Evolutionary conservation across 345 rosid species (phyloP).

Genomic region (Boechera retrofracta): DNA sequence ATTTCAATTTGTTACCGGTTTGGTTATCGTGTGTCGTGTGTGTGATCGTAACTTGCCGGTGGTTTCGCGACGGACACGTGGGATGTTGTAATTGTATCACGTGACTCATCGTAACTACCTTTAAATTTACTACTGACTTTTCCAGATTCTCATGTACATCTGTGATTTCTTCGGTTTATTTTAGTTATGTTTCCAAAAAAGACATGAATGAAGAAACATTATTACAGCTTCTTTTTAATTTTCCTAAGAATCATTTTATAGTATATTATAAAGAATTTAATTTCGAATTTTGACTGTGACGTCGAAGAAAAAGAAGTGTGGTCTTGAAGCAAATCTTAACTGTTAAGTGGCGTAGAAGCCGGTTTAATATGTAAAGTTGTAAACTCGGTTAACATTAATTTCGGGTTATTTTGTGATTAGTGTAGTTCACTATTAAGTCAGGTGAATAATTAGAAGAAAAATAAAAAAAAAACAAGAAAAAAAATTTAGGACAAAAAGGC

Average conservation of each 20-base stretch:
- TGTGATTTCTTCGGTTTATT: conserved; percentile 21
- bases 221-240: not conserved
- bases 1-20: not conserved
- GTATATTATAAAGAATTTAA: no score
- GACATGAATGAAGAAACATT: conserved; percentile 9
- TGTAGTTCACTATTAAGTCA: not conserved
- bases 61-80: conserved; percentile 40
- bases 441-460: conserved; percentile 9
- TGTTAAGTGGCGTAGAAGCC: conserved; percentile 7
- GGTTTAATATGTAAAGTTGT: conserved; percentile 5
- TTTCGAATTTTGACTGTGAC: not conserved
- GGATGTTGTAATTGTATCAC: conserved; percentile 26
- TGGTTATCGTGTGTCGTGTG: conserved; percentile 27
- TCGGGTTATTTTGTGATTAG: conserved; percentile 8
- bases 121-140: conserved; percentile 29
- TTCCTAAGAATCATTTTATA: not conserved
- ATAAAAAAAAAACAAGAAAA: not conserved
- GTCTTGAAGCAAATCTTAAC: not conserved
- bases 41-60: conserved; percentile 38
- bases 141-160: conserved; percentile 40
- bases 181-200: conserved; percentile 28
- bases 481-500: conserved; percentile 32
- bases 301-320: not conserved
- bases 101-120: conserved; percentile 30
- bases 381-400: conserved; percentile 3